phyloP scores from a whole-genome alignment of 78 protist genomes.

The Dictyostelium intermedium region DNA sequence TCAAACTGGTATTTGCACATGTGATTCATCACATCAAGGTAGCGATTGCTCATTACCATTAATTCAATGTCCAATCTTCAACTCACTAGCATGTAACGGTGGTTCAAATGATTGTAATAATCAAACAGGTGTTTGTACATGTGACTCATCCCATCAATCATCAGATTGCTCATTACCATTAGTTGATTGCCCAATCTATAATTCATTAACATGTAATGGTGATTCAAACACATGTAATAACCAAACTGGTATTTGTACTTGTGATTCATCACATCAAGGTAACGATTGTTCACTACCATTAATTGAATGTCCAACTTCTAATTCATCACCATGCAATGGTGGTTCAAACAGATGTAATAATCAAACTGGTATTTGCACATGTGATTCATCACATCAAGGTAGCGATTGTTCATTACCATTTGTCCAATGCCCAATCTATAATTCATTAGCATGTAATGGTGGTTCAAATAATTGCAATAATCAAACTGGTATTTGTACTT shows the following conservation, averaged over 20 bases:
- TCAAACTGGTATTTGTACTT: too few relatives aligned
- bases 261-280: background rate
- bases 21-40: background rate
- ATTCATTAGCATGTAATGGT: too few relatives aligned
- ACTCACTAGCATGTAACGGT: background rate
- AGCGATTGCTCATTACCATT: background rate
- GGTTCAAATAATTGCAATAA: too few relatives aligned
- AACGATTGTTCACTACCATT: background rate
- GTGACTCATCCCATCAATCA: background rate
- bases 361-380: background rate
- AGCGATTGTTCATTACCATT: background rate
- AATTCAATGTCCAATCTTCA: background rate
- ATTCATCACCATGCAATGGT: background rate
- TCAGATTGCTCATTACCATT: background rate
- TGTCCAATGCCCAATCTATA: background rate
- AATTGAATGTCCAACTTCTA: background rate
- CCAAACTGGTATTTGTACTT: background rate
- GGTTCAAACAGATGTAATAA: background rate
- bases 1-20: background rate
- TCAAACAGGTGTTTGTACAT: background rate
- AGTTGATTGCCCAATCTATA: background rate
- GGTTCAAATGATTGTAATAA: background rate
- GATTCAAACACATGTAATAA: background rate
- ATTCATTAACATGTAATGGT: background rate
- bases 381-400: background rate